Conservation (phyloP, 192 early-diverging fungal genomes). For the Endogone sp. region DNA sequence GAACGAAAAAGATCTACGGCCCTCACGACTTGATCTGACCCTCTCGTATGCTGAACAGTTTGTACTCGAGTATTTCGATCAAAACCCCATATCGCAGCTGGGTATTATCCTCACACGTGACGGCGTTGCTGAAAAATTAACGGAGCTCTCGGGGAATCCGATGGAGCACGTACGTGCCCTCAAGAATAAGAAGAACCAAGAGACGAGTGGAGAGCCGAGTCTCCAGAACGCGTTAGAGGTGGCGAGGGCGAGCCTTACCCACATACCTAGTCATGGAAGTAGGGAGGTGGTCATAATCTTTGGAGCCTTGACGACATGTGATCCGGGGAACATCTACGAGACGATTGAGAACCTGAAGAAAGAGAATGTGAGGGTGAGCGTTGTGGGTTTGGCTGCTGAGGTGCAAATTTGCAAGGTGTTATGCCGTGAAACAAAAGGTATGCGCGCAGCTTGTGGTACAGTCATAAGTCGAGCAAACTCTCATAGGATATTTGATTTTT, state of each 20-base stretch:
- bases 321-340: conserved; percentile 87
- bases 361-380: conserved; percentile 76
- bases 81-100: conserved; percentile 91
- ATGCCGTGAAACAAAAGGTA: conserved; percentile 73
- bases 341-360: conserved; percentile 66
- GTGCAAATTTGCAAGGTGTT: conserved; percentile 78
- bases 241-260: conserved; percentile 65
- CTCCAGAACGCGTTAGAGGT: conserved; percentile 91
- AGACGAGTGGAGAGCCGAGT: conserved; percentile 82
- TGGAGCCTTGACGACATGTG: conserved; percentile 88
- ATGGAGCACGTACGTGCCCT: conserved; percentile 76
- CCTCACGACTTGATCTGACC: conserved; percentile 74
- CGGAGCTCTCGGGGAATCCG: conserved; percentile 83
- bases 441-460: background rate
- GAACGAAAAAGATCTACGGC: conserved; percentile 81
- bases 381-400: conserved; percentile 89
- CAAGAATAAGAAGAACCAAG: conserved; percentile 58
- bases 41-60: conserved; percentile 65
- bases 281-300: conserved; percentile 86
- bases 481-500: background rate
- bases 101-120: conserved; percentile 81
- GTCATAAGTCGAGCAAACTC: background rate
- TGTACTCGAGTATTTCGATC: conserved; percentile 88
- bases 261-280: conserved; percentile 88
- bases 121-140: conserved; percentile 79